These are phyloP conservation scores for Paradendryphiella salina DNA, from an alignment of 2,329 filamentous ascomycete species.

Conservation along the genomic window DNA sequence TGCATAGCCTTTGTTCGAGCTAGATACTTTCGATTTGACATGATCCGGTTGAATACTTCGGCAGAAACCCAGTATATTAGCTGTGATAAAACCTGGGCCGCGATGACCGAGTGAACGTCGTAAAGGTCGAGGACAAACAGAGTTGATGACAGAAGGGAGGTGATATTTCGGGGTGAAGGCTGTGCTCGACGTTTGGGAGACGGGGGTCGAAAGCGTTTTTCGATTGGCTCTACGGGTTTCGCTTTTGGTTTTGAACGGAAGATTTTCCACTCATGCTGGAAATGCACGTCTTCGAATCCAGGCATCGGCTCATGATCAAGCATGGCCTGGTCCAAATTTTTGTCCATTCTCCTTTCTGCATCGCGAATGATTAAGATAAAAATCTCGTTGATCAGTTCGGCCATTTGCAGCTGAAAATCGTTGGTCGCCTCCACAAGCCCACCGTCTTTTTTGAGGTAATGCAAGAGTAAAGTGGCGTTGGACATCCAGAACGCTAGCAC, in stretches of 20 bases:
- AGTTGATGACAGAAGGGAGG: slow-evolving; percentile 90
- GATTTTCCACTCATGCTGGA: slow-evolving; percentile 98
- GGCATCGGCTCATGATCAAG: slow-evolving; percentile 97
- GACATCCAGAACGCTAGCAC: slow-evolving; percentile 99
- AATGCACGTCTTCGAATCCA: slow-evolving; percentile 93
- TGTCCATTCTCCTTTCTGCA: slow-evolving; percentile 93
- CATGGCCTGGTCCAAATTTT: slow-evolving; percentile 90
- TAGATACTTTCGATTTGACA: slow-evolving; percentile 93
- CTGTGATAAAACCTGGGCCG: slow-evolving; percentile 86
- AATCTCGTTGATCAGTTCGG: slow-evolving; percentile 95
- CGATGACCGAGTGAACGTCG: slow-evolving; percentile 97
- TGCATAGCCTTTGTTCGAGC: slow-evolving; percentile 99
- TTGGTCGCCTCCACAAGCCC: slow-evolving; percentile 79
- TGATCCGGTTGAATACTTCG: slow-evolving; percentile 96
- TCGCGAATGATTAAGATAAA: slow-evolving; percentile 97
- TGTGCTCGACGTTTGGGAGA: slow-evolving; percentile 93
- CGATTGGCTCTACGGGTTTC: slow-evolving; percentile 79
- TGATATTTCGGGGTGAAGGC: slow-evolving; percentile 90
- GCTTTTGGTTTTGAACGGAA: slow-evolving; percentile 90
- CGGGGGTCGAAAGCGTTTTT: slow-evolving; percentile 88
- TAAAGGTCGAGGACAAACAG: slow-evolving; percentile 98
- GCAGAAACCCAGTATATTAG: slow-evolving; percentile 95
- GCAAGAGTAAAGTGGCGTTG: slow-evolving; percentile 90
- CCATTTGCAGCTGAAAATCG: slow-evolving; percentile 89
- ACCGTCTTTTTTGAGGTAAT: slow-evolving; percentile 93